Evolutionary conservation across 257 asterid genomes (phyloP).

Genomic region (Nicotiana tabacum): DNA sequence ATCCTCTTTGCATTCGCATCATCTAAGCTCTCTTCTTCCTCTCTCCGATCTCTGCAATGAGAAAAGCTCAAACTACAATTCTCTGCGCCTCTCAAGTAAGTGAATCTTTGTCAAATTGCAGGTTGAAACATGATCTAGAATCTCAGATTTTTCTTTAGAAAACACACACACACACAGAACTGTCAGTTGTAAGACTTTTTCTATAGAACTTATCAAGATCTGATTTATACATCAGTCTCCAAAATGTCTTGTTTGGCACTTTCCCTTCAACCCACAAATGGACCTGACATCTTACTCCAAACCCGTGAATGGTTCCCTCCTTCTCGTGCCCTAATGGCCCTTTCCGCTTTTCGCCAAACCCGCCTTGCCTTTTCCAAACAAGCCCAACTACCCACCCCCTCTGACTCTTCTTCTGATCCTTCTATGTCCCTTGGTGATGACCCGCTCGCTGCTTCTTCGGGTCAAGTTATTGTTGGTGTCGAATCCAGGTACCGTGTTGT

Average conservation of each 20-base stretch:
- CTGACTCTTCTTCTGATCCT: slow-evolving; percentile 28
- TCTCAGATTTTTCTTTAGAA: background rate
- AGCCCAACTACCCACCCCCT: slow-evolving; percentile 29
- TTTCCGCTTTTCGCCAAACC: slow-evolving; percentile 81
- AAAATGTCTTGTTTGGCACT: slow-evolving; percentile 82
- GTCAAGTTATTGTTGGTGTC: slow-evolving; percentile 86
- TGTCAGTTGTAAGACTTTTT: background rate
- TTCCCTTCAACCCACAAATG: slow-evolving; percentile 86
- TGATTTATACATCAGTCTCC: background rate
- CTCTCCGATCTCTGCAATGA: no score
- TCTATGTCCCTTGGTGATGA: slow-evolving; percentile 80
- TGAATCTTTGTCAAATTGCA: no score
- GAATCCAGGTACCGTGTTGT: slow-evolving; percentile 85
- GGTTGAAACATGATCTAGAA: background rate
- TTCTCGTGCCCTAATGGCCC: slow-evolving; percentile 85
- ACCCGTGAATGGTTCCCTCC: slow-evolving; percentile 99
- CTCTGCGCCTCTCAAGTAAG: background rate
- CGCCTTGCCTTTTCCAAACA: slow-evolving; percentile 65
- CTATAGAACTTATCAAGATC: slow-evolving; percentile 5
- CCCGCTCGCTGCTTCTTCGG: slow-evolving; percentile 89
- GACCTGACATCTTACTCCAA: slow-evolving; percentile 84
- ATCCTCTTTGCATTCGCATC: no score
- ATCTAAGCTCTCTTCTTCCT: no score
- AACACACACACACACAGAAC: background rate
- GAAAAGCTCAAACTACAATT: no score